A percentile compares a stretch with the other conserved stretches of the same genome.
These are phyloP conservation scores for Cryptococcus maquisensis DNA, from an alignment of 1,284 basidiomycete genomes.

Conservation along the genomic window DNA sequence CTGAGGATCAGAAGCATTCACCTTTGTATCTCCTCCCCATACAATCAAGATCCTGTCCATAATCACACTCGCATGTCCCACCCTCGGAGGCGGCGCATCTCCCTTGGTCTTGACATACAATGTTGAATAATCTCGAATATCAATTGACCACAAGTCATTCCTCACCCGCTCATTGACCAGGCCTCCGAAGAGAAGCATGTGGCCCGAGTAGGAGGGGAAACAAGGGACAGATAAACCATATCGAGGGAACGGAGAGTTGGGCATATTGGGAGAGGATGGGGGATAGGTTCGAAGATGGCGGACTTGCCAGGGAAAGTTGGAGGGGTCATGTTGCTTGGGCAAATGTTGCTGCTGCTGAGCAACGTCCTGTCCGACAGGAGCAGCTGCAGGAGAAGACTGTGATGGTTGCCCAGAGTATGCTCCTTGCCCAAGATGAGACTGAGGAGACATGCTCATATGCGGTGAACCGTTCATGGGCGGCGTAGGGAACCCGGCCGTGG, in stretches of 20 bases:
- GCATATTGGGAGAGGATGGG: slow-evolving; percentile 24
- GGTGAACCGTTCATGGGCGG: not conserved
- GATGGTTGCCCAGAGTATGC: too few relatives aligned
- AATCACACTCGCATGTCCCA: slow-evolving; percentile 93
- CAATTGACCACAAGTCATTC: slow-evolving; percentile 91
- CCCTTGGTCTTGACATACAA: slow-evolving; percentile 81
- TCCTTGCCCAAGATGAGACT: too few relatives aligned
- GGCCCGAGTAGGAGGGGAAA: slow-evolving; percentile 71
- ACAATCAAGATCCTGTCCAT: slow-evolving; percentile 94
- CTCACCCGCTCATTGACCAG: slow-evolving; percentile 85
- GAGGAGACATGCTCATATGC: not conserved
- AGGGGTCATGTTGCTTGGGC: not conserved
- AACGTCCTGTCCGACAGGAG: not conserved
- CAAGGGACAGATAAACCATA: slow-evolving; percentile 96
- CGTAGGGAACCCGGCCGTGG: not conserved
- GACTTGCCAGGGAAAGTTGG: slow-evolving; percentile 31
- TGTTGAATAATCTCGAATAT: slow-evolving; percentile 70
- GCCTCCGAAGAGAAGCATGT: slow-evolving; percentile 95
- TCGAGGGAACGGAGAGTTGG: slow-evolving; percentile 75
- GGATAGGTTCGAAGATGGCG: slow-evolving; percentile 21
- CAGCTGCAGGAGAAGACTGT: not conserved
- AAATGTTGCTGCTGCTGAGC: not conserved
- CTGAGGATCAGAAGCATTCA: slow-evolving; percentile 70
- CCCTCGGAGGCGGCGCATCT: slow-evolving; percentile 81
- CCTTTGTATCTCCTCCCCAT: slow-evolving; percentile 95